These are phyloP conservation scores for Mucor saturninus DNA, from an alignment of 371 early-diverging fungal genomes.

Conservation along the genomic window DNA sequence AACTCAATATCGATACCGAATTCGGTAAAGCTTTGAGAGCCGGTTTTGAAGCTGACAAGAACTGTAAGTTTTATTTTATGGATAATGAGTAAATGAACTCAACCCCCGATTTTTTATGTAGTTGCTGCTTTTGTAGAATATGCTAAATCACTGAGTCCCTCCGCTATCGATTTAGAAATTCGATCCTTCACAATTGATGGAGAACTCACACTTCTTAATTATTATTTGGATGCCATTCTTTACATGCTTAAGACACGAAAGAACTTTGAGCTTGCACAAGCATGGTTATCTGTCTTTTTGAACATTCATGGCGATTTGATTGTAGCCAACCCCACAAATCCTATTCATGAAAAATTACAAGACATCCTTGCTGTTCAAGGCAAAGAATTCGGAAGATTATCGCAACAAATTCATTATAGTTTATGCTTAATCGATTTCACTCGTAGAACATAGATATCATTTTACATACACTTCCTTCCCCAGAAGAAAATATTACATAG, in stretches of 20 bases:
- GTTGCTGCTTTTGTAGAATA: conserved; percentile 61
- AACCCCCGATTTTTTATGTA: conserved; percentile 4
- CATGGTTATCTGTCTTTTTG: conserved; percentile 78
- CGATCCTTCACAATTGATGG: conserved; percentile 73
- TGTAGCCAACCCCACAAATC: conserved; percentile 59
- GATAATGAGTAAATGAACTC: neutral
- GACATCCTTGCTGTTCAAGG: conserved; percentile 51
- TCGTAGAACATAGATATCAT: conserved; percentile 48
- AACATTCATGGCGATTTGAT: conserved; percentile 81
- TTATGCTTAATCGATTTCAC: conserved; percentile 84
- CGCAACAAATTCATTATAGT: conserved; percentile 80
- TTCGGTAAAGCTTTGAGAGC: conserved; percentile 59
- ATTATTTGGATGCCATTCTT: conserved; percentile 68
- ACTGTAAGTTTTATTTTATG: conserved; percentile 48
- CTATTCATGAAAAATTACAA: conserved; percentile 54
- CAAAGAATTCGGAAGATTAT: conserved; percentile 67
- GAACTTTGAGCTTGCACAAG: conserved; percentile 89
- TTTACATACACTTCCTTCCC: neutral
- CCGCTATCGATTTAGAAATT: conserved; percentile 86
- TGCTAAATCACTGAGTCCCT: conserved; percentile 76
- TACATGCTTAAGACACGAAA: conserved; percentile 64
- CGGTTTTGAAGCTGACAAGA: conserved; percentile 50
- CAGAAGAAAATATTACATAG: neutral
- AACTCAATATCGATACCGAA: conserved; percentile 61
- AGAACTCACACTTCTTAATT: conserved; percentile 57